Evolutionary conservation across 1,284 basidiomycete species (phyloP).

Genomic region (Rhodotorula sp.): DNA sequence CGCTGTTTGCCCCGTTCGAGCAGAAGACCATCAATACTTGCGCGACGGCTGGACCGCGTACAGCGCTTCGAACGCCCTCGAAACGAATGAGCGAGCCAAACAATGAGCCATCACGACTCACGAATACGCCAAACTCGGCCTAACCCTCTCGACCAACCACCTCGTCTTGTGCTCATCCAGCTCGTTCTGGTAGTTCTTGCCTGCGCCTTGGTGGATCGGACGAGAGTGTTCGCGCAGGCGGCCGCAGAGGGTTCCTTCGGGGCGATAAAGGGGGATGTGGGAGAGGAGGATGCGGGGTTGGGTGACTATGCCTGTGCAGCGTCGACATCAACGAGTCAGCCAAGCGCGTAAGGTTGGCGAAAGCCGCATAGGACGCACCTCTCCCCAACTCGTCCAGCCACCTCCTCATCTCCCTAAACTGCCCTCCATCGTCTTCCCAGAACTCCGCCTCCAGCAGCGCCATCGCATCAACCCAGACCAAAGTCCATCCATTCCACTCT

Average conservation of each 20-base stretch:
- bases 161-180: constrained; percentile 68
- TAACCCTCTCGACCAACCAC: constrained; percentile 65
- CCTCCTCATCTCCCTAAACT: constrained; percentile 18
- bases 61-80: no score
- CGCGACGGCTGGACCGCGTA: background rate
- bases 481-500: constrained; percentile 63
- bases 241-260: constrained; percentile 69
- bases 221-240: constrained; percentile 65
- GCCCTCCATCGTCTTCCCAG: constrained; percentile 9
- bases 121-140: constrained; percentile 71
- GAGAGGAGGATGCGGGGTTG: constrained; percentile 62
- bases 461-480: constrained; percentile 46
- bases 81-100: constrained; percentile 7
- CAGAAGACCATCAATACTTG: background rate
- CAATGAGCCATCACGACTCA: constrained; percentile 48
- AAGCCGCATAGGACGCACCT: constrained; percentile 20
- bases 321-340: constrained; percentile 7
- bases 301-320: constrained; percentile 13
- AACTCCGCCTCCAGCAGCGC: constrained; percentile 42
- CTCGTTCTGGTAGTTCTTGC: constrained; percentile 76
- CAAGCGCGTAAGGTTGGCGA: background rate
- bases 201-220: constrained; percentile 68
- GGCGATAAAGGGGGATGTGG: constrained; percentile 76
- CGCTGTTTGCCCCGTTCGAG: constrained; percentile 55
- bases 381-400: constrained; percentile 26